phyloP scores from a whole-genome alignment of 148 eudicot genomes.

The Rhododendron simsii region DNA sequence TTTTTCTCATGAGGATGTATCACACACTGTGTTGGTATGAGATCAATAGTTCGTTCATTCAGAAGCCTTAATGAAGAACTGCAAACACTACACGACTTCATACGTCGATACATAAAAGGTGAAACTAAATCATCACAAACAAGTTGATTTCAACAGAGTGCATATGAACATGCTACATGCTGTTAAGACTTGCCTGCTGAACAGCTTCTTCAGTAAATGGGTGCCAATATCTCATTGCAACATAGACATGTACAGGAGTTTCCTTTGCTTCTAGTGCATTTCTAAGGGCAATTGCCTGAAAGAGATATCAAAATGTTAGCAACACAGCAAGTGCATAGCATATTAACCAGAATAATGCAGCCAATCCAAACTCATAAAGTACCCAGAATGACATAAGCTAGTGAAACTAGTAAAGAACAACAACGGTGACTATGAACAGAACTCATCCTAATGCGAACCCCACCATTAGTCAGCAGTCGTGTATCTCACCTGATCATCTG shows the following conservation, averaged over 20 bases:
- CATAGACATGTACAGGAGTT: constrained; percentile 69
- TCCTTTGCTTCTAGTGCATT: constrained; percentile 64
- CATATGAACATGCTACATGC: neutral
- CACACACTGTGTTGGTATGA: neutral
- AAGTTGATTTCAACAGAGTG: neutral
- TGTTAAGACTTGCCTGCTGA: constrained; percentile 47
- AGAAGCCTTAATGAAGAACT: neutral
- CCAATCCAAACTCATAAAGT: neutral
- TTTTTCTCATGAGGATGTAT: neutral
- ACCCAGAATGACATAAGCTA: neutral
- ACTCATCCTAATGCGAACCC: neutral
- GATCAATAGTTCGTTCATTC: neutral
- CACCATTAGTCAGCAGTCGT: neutral
- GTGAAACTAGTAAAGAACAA: neutral
- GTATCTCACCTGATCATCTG: constrained; percentile 74
- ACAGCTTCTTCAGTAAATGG: constrained; percentile 99
- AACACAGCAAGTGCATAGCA: neutral
- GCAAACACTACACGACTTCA: neutral
- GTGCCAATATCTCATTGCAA: constrained; percentile 97
- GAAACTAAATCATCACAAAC: neutral
- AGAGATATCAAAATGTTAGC: constrained; percentile 5
- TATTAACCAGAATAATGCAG: neutral
- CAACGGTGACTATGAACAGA: neutral
- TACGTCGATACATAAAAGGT: neutral
- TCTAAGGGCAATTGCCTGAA: constrained; percentile 77